phyloP scores from a whole-genome alignment of 2,329 filamentous ascomycete species.

The Laburnicola sp. region DNA sequence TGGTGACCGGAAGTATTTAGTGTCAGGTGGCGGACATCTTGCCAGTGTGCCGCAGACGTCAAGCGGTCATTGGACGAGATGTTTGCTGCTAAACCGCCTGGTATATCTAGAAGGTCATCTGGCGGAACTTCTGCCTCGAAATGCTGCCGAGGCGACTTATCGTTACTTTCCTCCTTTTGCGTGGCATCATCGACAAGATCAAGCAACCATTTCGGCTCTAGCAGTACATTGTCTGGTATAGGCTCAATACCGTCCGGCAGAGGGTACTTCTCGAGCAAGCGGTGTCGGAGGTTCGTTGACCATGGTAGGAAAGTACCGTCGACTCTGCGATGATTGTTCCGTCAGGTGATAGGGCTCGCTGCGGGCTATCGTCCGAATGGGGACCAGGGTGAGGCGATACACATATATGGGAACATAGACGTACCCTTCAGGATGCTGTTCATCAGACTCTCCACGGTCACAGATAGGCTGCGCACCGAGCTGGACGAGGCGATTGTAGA shows the following conservation, averaged over 20 bases:
- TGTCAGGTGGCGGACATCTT: slow-evolving; percentile 84
- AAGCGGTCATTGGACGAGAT: slow-evolving; percentile 70
- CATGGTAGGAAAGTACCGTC: slow-evolving; percentile 82
- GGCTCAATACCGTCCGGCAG: slow-evolving; percentile 67
- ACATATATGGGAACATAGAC: slow-evolving; percentile 37
- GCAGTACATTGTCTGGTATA: slow-evolving; percentile 72
- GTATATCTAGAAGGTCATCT: slow-evolving; percentile 60
- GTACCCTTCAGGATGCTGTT: slow-evolving; percentile 89
- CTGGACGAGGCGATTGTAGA: slow-evolving; percentile 81
- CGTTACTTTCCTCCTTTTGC: neutral
- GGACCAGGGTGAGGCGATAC: too few relatives aligned
- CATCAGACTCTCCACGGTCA: slow-evolving; percentile 83
- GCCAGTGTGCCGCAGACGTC: slow-evolving; percentile 80
- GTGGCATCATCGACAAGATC: slow-evolving; percentile 36
- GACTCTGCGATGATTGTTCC: slow-evolving; percentile 58
- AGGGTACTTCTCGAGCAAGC: slow-evolving; percentile 69
- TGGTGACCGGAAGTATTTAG: slow-evolving; percentile 54
- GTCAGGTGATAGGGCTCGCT: too few relatives aligned
- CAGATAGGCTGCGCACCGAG: slow-evolving; percentile 79
- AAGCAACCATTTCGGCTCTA: slow-evolving; percentile 74
- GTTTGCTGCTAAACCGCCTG: slow-evolving; percentile 58
- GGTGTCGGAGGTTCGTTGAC: slow-evolving; percentile 67
- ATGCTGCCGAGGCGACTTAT: slow-evolving; percentile 2
- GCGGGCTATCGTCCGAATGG: too few relatives aligned
- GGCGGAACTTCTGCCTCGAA: slow-evolving; percentile 35